A percentile compares a stretch with the other conserved stretches of the same genome.
Conservation (phyloP, 139 green algal genomes). For the Chlorella sp. region DNA sequence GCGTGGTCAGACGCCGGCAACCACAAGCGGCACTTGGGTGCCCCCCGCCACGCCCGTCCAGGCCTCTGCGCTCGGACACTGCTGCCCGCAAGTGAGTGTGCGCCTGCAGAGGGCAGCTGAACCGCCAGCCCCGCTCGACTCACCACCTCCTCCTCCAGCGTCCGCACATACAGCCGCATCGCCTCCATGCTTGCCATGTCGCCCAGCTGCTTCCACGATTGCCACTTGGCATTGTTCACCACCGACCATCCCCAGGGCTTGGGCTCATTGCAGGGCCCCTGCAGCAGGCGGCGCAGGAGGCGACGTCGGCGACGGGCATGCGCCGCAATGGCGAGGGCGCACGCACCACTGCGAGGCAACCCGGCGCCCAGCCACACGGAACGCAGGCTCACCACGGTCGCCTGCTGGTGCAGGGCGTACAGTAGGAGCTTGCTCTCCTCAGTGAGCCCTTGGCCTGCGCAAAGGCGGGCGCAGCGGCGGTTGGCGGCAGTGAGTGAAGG, state of each 20-base stretch:
- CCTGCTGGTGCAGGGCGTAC: constrained; percentile 88
- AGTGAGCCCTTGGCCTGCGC: constrained; percentile 44
- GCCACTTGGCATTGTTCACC: constrained; percentile 85
- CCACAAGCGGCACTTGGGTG: too few species aligned
- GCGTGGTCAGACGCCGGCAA: too few species aligned
- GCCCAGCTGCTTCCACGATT: constrained; percentile 80
- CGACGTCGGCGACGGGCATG: too few species aligned
- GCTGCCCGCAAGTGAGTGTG: too few species aligned
- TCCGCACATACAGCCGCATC: constrained; percentile 94
- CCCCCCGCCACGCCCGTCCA: too few species aligned
- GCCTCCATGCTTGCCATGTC: constrained; percentile 84
- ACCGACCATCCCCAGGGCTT: constrained; percentile 92
- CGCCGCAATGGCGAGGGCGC: not conserved
- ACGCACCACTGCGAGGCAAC: not conserved
- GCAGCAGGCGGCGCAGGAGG: not conserved
- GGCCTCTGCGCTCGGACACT: too few species aligned
- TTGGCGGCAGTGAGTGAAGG: constrained; percentile 7
- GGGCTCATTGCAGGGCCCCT: constrained; percentile 76
- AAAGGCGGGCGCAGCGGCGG: not conserved
- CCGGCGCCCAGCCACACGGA: not conserved
- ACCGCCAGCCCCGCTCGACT: too few species aligned
- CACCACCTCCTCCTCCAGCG: constrained; percentile 79
- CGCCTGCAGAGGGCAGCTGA: not conserved
- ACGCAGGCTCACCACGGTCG: constrained; percentile 35
- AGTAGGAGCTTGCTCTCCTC: constrained; percentile 83